These are phyloP conservation scores for Nakazawaea molendinolei DNA, from an alignment of 805 yeast species.

Conservation along the genomic window DNA sequence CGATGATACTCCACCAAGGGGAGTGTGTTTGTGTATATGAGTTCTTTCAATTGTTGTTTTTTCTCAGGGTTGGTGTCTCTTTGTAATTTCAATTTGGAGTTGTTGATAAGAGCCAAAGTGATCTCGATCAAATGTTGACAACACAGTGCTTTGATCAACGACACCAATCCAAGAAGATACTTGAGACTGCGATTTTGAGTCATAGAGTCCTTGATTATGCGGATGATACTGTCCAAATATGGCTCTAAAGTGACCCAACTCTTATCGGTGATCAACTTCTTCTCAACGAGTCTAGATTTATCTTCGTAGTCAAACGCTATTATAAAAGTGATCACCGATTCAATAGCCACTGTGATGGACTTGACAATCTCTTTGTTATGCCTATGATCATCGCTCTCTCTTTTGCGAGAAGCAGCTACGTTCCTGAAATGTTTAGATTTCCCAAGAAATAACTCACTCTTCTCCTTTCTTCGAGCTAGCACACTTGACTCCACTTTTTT, in stretches of 20 bases:
- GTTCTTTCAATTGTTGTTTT: constrained; percentile 3
- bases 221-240: constrained; percentile 6
- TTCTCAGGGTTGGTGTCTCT: background rate
- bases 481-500: no score
- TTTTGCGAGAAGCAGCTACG: constrained; percentile 10
- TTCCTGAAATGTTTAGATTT: constrained; percentile 12
- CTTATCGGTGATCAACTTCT: constrained; percentile 8
- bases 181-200: background rate
- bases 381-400: constrained; percentile 9
- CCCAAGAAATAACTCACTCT: constrained; percentile 11
- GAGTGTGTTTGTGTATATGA: constrained; percentile 1
- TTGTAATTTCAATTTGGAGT: constrained; percentile 2
- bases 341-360: constrained; percentile 2
- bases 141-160: constrained; percentile 7
- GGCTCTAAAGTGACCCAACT: constrained; percentile 12
- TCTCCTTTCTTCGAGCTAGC: constrained; percentile 9
- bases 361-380: background rate
- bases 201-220: constrained; percentile 2
- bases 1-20: constrained; percentile 1
- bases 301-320: constrained; percentile 13
- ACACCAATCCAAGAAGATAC: constrained; percentile 4
- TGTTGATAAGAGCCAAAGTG: constrained; percentile 1
- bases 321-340: constrained; percentile 10
- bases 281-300: constrained; percentile 11
- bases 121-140: constrained; percentile 7